phyloP scores from a whole-genome alignment of 768 basidiomycete genomes.

The Boletus sp. region DNA sequence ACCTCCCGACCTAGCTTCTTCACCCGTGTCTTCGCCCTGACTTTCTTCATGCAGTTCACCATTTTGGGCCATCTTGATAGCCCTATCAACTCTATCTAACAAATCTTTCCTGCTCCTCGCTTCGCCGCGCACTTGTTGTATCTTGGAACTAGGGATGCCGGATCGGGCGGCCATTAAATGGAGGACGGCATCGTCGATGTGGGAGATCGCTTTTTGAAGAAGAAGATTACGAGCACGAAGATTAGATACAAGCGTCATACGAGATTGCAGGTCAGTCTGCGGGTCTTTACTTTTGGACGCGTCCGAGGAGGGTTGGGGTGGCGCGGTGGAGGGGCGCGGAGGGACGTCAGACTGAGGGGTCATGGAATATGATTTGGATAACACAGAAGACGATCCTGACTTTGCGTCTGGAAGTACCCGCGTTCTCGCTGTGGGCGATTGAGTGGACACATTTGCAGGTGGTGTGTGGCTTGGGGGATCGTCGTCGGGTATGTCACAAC shows the following conservation, averaged over 20 bases:
- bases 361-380: conserved; percentile 10
- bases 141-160: conserved; percentile 30
- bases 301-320: conserved; percentile 22
- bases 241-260: conserved; percentile 25
- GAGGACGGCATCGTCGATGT: conserved; percentile 32
- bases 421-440: conserved; percentile 12
- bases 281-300: conserved; percentile 9
- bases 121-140: conserved; percentile 31
- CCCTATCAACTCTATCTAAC: conserved; percentile 29
- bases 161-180: conserved; percentile 32
- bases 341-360: conserved; percentile 13
- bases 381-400: conserved; percentile 3
- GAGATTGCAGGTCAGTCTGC: conserved; percentile 12
- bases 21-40: neutral
- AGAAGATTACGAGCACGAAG: conserved; percentile 32
- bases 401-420: conserved; percentile 2
- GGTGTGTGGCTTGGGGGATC: conserved; percentile 12
- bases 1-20: neutral
- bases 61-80: conserved; percentile 29
- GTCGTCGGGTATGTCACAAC: conserved; percentile 8
- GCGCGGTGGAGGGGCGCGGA: conserved; percentile 28
- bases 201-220: conserved; percentile 32
- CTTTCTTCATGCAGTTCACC: conserved; percentile 11
- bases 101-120: conserved; percentile 33
- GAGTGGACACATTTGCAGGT: conserved; percentile 18